These are phyloP conservation scores for Gracilariopsis chorda DNA, from an alignment of 23 red algal genomes.

Conservation along the genomic window DNA sequence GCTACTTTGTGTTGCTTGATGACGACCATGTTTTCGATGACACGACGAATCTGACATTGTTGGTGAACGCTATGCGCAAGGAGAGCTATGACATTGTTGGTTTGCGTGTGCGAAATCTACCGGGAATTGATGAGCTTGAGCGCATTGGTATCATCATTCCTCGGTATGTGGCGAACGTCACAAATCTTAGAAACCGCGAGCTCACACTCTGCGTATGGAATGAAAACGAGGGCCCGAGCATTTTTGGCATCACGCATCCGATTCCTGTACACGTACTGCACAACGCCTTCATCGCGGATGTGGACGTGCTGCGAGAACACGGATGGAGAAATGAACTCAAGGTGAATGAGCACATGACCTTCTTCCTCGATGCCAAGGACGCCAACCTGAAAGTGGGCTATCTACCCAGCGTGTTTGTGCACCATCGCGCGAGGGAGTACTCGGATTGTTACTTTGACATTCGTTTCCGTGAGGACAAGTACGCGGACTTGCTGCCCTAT, in stretches of 20 bases:
- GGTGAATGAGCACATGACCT: slow-evolving; percentile 63
- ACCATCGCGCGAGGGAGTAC: slow-evolving; percentile 40
- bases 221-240: slow-evolving; percentile 45
- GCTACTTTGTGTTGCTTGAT: slow-evolving; percentile 40
- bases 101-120: slow-evolving; percentile 32
- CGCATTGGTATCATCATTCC: slow-evolving; percentile 48
- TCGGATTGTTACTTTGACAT: slow-evolving; percentile 53
- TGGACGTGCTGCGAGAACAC: slow-evolving; percentile 39
- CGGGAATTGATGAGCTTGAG: slow-evolving; percentile 46
- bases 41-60: slow-evolving; percentile 35
- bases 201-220: slow-evolving; percentile 51
- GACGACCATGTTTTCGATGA: slow-evolving; percentile 58
- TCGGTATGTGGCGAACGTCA: slow-evolving; percentile 33
- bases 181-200: slow-evolving; percentile 1
- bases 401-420: slow-evolving; percentile 54
- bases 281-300: slow-evolving; percentile 27
- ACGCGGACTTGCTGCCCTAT: slow-evolving; percentile 25
- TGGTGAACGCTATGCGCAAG: slow-evolving; percentile 29
- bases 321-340: slow-evolving; percentile 48
- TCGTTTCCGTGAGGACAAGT: slow-evolving; percentile 51
- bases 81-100: slow-evolving; percentile 44
- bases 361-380: slow-evolving; percentile 50
- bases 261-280: slow-evolving; percentile 47
- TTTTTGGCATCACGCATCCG: slow-evolving; percentile 42
- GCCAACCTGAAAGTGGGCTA: slow-evolving; percentile 24